Conservation (phyloP, 2,329 filamentous ascomycete species). For the Pseudogymnoascus sp. region DNA sequence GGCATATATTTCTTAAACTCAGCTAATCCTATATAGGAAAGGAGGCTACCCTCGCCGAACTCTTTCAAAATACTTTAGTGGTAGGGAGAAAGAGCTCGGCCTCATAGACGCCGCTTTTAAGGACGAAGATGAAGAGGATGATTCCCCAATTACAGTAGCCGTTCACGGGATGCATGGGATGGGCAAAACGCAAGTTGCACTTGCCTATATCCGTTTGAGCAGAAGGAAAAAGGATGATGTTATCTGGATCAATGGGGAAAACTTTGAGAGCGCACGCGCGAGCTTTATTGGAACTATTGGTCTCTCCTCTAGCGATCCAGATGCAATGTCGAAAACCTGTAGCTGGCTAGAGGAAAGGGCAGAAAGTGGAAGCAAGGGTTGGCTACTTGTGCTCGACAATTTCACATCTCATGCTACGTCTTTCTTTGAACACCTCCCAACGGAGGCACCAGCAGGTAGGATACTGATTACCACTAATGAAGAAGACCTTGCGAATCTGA, state of each 20-base stretch:
- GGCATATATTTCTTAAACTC: background rate
- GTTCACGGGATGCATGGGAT: conserved; percentile 20
- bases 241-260: conserved; percentile 19
- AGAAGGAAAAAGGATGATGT: conserved; percentile 19
- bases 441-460: background rate
- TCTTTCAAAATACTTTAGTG: background rate
- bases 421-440: background rate
- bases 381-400: background rate
- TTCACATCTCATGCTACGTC: background rate
- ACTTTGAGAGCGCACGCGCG: background rate
- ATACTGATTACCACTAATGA: background rate
- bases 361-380: background rate
- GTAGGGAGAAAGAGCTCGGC: background rate
- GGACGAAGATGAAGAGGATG: conserved; percentile 2
- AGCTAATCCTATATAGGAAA: background rate
- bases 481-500: background rate
- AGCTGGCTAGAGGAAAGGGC: background rate
- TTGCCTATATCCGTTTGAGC: conserved; percentile 22
- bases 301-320: background rate
- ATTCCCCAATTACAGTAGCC: conserved; percentile 11
- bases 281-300: background rate
- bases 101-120: background rate
- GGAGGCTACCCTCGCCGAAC: background rate
- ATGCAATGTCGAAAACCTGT: background rate
- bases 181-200: conserved; percentile 26